phyloP scores from a whole-genome alignment of 371 early-diverging fungal species.

The Saksenaea vasiformis region DNA sequence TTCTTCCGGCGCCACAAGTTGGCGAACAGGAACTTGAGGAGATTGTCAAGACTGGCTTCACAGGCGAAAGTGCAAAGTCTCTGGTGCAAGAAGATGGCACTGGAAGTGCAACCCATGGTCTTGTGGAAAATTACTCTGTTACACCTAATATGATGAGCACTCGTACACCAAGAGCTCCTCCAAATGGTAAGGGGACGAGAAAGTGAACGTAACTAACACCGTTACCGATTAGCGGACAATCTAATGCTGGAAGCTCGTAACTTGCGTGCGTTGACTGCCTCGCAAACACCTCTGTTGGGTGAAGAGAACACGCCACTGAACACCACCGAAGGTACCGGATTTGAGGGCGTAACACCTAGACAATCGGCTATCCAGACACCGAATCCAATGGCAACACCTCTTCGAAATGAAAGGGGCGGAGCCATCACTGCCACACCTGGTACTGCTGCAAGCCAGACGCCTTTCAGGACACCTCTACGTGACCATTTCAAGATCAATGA shows the following conservation, averaged over 20 bases:
- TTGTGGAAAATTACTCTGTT: constrained; percentile 75
- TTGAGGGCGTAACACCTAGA: constrained; percentile 72
- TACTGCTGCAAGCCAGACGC: constrained; percentile 33
- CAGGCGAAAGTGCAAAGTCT: constrained; percentile 76
- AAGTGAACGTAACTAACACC: not conserved
- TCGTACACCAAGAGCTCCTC: constrained; percentile 79
- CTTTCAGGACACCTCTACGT: constrained; percentile 56
- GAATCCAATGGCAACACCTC: constrained; percentile 75
- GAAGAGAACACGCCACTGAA: constrained; percentile 58
- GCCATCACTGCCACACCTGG: constrained; percentile 29
- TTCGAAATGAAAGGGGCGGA: constrained; percentile 36
- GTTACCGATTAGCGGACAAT: constrained; percentile 51
- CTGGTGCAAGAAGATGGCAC: constrained; percentile 68
- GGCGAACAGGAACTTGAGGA: constrained; percentile 89
- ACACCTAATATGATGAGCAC: constrained; percentile 48
- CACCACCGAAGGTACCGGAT: constrained; percentile 61
- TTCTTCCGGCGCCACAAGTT: constrained; percentile 91
- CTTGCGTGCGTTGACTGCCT: constrained; percentile 70
- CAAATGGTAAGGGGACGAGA: constrained; percentile 37
- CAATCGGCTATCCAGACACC: constrained; percentile 72
- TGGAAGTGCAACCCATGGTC: constrained; percentile 59
- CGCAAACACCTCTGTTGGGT: constrained; percentile 91
- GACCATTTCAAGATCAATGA: constrained; percentile 58
- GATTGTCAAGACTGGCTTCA: constrained; percentile 87
- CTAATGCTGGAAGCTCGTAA: constrained; percentile 83